phyloP scores from a whole-genome alignment of 2,329 filamentous ascomycete species.

The Nemania abortiva region DNA sequence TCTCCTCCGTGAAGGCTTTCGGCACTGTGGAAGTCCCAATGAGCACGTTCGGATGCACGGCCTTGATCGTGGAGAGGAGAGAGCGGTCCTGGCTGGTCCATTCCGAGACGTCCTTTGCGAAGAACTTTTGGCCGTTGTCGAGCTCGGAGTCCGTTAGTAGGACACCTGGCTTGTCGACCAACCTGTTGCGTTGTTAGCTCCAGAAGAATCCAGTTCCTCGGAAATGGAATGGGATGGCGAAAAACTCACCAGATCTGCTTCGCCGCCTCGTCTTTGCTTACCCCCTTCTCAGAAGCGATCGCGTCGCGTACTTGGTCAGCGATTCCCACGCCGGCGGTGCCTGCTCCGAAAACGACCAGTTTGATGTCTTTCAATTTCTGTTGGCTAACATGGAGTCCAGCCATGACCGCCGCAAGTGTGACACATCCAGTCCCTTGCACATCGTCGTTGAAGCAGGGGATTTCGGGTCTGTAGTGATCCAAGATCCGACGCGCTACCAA shows the following conservation, averaged over 20 bases:
- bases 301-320: constrained; percentile 87
- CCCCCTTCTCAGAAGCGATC: constrained; percentile 75
- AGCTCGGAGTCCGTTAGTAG: constrained; percentile 72
- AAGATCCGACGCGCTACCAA: constrained; percentile 70
- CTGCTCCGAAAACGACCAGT: constrained; percentile 82
- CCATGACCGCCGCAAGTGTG: constrained; percentile 84
- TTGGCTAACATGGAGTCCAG: constrained; percentile 76
- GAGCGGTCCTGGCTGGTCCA: constrained; percentile 70
- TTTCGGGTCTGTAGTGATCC: constrained; percentile 77
- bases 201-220: background rate
- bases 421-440: constrained; percentile 91
- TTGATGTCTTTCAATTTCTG: constrained; percentile 75
- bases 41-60: constrained; percentile 82
- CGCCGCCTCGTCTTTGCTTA: constrained; percentile 78
- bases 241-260: constrained; percentile 78
- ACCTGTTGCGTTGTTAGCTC: constrained; percentile 61
- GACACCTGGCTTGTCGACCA: constrained; percentile 84
- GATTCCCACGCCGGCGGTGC: constrained; percentile 86
- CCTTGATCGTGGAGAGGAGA: constrained; percentile 75
- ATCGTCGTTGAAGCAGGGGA: constrained; percentile 92
- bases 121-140: constrained; percentile 75
- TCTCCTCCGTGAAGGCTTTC: constrained; percentile 78
- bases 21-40: constrained; percentile 87
- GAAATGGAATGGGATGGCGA: background rate
- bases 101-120: constrained; percentile 72